phyloP scores from a whole-genome alignment of 2,329 filamentous ascomycete genomes.

The Botryotinia globosa region DNA sequence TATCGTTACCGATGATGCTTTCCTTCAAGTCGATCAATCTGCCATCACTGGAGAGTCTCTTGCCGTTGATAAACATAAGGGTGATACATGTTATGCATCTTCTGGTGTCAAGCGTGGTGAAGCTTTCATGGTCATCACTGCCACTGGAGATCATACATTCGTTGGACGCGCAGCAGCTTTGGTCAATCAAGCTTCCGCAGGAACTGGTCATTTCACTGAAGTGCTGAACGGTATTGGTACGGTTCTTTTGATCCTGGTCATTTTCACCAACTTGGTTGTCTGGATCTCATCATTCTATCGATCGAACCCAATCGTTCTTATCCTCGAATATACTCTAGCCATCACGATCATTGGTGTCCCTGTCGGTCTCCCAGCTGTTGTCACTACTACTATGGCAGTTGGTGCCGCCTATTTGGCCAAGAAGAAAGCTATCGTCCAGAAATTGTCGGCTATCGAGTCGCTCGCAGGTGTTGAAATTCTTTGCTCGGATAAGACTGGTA shows the following conservation, averaged over 20 bases:
- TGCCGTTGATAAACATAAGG: slow-evolving; percentile 82
- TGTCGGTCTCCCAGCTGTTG: slow-evolving; percentile 88
- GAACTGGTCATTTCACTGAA: slow-evolving; percentile 84
- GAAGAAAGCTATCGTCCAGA: slow-evolving; percentile 91
- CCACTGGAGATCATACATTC: slow-evolving; percentile 86
- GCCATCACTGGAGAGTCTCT: slow-evolving; percentile 90
- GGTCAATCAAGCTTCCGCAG: slow-evolving; percentile 71
- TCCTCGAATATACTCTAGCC: slow-evolving; percentile 80
- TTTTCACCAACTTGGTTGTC: slow-evolving; percentile 75
- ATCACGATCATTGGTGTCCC: slow-evolving; percentile 91
- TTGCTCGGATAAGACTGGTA: slow-evolving; percentile 93
- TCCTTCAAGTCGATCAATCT: slow-evolving; percentile 88
- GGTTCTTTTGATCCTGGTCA: slow-evolving; percentile 74
- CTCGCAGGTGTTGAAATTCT: slow-evolving; percentile 90
- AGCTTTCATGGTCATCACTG: slow-evolving; percentile 76
- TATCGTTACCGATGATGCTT: slow-evolving; percentile 78
- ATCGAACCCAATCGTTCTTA: slow-evolving; percentile 73
- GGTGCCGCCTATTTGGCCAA: slow-evolving; percentile 88
- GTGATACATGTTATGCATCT: slow-evolving; percentile 78
- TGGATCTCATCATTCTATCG: slow-evolving; percentile 89
- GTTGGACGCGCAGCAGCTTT: slow-evolving; percentile 85
- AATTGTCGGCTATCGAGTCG: slow-evolving; percentile 87
- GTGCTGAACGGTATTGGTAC: slow-evolving; percentile 85
- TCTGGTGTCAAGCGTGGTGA: slow-evolving; percentile 89
- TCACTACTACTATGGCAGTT: slow-evolving; percentile 93